phyloP scores from a whole-genome alignment of 1,284 basidiomycete species.

The Tylopilus sp. region DNA sequence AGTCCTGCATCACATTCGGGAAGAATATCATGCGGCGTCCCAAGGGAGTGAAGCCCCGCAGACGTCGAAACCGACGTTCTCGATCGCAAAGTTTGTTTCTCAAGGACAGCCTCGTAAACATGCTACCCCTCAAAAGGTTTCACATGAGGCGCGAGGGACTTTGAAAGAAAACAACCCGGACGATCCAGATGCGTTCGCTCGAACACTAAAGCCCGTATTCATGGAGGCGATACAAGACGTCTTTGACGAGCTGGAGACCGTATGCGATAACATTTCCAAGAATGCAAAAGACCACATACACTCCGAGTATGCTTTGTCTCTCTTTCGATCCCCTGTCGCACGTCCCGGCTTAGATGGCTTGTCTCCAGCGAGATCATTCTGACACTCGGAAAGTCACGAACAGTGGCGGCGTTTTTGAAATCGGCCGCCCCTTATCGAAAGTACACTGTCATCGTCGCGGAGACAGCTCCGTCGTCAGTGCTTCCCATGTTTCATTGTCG shows the following conservation, averaged over 20 bases:
- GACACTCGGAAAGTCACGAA: slow-evolving; percentile 90
- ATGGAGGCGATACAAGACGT: slow-evolving; percentile 93
- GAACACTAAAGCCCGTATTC: slow-evolving; percentile 67
- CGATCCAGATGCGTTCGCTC: slow-evolving; percentile 70
- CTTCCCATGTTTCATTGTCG: background rate
- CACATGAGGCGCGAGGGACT: slow-evolving; percentile 45
- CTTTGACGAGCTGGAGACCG: slow-evolving; percentile 92
- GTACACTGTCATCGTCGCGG: slow-evolving; percentile 94
- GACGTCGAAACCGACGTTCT: slow-evolving; percentile 47
- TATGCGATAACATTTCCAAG: slow-evolving; percentile 91
- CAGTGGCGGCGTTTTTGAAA: slow-evolving; percentile 92
- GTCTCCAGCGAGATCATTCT: slow-evolving; percentile 85
- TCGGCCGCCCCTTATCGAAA: slow-evolving; percentile 86
- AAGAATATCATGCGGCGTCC: slow-evolving; percentile 79
- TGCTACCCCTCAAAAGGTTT: slow-evolving; percentile 42
- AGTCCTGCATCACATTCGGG: slow-evolving; percentile 86
- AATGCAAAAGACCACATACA: slow-evolving; percentile 96
- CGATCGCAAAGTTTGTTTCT: slow-evolving; percentile 72
- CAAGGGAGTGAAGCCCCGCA: slow-evolving; percentile 37
- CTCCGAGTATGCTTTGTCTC: slow-evolving; percentile 66
- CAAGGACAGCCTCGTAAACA: slow-evolving; percentile 70
- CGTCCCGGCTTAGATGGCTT: background rate
- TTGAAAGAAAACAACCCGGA: slow-evolving; percentile 64
- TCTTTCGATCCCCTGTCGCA: background rate
- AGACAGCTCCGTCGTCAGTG: slow-evolving; percentile 84